Base-by-base conservation (phyloP, 2,329 filamentous ascomycete genomes). In the Sporothrix brasiliensis region DNA sequence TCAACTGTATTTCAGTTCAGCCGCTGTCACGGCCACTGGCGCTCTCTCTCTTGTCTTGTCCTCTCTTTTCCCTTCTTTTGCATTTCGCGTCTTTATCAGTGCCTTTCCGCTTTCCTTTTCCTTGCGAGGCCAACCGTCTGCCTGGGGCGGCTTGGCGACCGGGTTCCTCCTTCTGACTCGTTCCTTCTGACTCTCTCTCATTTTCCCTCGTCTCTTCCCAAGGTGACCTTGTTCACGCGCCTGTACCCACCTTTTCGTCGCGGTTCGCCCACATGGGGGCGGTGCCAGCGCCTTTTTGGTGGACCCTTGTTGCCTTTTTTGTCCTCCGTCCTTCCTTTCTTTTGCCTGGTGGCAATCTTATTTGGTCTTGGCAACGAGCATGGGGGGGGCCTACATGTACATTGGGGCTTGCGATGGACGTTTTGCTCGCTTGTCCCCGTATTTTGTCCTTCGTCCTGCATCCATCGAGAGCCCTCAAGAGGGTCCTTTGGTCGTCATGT, bases 311-410 rank as follows among this genome's bases (percentile, higher is more conserved):
- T 41, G 14, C 11, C 21, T 49, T 49, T 24, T 47, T 24, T 4
- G n/a, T 49, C 21, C 24, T 49, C 49, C 41, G 3, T 47, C 6
- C 24, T 65, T 49, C 10, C 21, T 41, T 49, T 49, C 14, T 41
- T 49, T 65, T 65, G 30, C 6, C 21, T 49, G 39, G 60, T 30
- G 60, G 41, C 41, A 65, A 65, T 65, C 60, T 65, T 49, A 49
- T 30, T 65, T 49, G 56, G 34, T 10, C 56, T 61, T 61, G 56
- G 56, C 56, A 61, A 61, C 34, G 39, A 44, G 39, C 56, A 61
- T 24, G 56, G 56, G 21, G 56, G 56, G 56, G 3, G 11, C n/a
- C 39, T 60, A 21, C 56, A 10, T 44, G 24, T 44, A 30, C 34
- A n/a, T 44, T 61, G 56, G 56, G 56, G 10, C 41, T 30, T 61